Evolutionary conservation across 495 filamentous ascomycete species (phyloP).

Genomic region (Parmelia sp.): DNA sequence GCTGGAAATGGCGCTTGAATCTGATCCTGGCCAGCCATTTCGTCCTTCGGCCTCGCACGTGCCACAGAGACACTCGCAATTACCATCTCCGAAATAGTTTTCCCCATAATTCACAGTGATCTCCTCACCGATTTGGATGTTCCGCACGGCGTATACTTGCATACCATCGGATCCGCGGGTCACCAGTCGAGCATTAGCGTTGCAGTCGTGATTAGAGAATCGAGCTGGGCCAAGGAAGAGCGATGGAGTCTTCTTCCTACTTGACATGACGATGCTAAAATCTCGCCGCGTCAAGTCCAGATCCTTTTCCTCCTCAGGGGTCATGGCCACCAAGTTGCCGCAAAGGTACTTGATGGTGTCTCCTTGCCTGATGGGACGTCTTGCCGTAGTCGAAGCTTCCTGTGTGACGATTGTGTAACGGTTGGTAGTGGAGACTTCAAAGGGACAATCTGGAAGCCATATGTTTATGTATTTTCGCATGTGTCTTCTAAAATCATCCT

Average conservation of each 20-base stretch:
- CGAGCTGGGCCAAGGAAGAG: slow-evolving; percentile 91
- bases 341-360: slow-evolving; percentile 85
- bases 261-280: slow-evolving; percentile 94
- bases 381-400: slow-evolving; percentile 82
- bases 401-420: slow-evolving; percentile 86
- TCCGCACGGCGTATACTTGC: slow-evolving; percentile 68
- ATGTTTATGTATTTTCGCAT: slow-evolving; percentile 87
- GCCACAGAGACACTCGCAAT: slow-evolving; percentile 87
- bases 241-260: slow-evolving; percentile 77
- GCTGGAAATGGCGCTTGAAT: slow-evolving; percentile 36
- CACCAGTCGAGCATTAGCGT: slow-evolving; percentile 80
- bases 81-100: slow-evolving; percentile 91
- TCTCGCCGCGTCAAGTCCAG: slow-evolving; percentile 74
- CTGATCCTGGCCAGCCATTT: slow-evolving; percentile 70
- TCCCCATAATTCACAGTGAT: slow-evolving; percentile 94
- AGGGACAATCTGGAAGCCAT: slow-evolving; percentile 86
- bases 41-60: slow-evolving; percentile 70
- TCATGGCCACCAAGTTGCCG: slow-evolving; percentile 85
- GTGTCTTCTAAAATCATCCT: slow-evolving; percentile 81
- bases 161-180: slow-evolving; percentile 81
- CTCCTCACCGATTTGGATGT: slow-evolving; percentile 84
- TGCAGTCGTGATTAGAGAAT: slow-evolving; percentile 96
- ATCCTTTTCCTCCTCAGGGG: slow-evolving; percentile 77
- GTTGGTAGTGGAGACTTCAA: slow-evolving; percentile 90
- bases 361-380: slow-evolving; percentile 67